phyloP scores from a whole-genome alignment of 345 rosid species.

The Limnanthes douglasii region DNA sequence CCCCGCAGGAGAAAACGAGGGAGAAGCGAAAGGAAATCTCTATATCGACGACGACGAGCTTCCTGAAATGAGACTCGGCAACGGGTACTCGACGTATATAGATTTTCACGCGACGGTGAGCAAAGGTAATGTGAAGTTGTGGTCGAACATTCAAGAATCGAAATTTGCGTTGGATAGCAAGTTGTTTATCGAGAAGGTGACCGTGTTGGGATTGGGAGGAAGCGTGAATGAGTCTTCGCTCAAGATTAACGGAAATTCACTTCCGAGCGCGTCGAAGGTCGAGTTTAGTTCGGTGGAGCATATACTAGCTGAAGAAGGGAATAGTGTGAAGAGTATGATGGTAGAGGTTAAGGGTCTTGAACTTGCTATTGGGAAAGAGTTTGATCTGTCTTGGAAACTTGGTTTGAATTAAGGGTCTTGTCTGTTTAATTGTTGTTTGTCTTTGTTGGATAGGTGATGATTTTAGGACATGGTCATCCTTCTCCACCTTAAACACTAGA shows the following conservation, averaged over 20 bases:
- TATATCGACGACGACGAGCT: slow-evolving; percentile 81
- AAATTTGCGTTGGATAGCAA: slow-evolving; percentile 64
- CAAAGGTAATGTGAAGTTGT: slow-evolving; percentile 49
- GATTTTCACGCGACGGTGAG: slow-evolving; percentile 47
- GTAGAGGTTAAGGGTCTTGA: slow-evolving; percentile 46
- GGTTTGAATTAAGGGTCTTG: slow-evolving; percentile 6
- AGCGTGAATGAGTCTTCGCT: slow-evolving; percentile 23
- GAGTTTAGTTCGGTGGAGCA: slow-evolving; percentile 33
- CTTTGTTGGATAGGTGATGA: no score
- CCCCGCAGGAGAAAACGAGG: slow-evolving; percentile 51
- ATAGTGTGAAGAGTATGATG: slow-evolving; percentile 28
- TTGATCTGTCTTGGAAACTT: slow-evolving; percentile 57
- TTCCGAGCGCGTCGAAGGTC: slow-evolving; percentile 9
- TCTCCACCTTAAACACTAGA: no score
- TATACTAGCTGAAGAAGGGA: slow-evolving; percentile 18
- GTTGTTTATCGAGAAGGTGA: slow-evolving; percentile 51
- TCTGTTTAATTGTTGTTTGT: not conserved
- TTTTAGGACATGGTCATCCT: no score
- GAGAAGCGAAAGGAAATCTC: slow-evolving; percentile 57
- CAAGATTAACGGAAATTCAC: slow-evolving; percentile 26
- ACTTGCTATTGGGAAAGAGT: slow-evolving; percentile 56
- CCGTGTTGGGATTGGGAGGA: slow-evolving; percentile 58
- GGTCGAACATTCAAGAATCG: slow-evolving; percentile 72
- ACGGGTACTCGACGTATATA: slow-evolving; percentile 44
- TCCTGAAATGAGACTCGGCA: slow-evolving; percentile 78